Evolutionary conservation across 2,329 filamentous ascomycete genomes (phyloP).

Genomic region (Neospermospora avenae): DNA sequence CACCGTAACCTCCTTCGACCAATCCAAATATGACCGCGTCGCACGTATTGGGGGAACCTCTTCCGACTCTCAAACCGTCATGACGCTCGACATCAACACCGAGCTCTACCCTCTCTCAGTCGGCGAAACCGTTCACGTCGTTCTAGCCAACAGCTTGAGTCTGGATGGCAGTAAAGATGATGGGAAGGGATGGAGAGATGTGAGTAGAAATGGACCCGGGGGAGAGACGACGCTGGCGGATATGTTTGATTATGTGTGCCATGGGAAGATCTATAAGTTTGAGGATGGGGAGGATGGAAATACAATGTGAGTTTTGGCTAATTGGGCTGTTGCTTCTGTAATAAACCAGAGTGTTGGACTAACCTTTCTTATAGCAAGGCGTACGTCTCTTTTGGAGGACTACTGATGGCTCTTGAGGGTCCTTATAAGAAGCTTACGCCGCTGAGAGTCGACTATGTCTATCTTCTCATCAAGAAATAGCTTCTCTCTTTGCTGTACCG

Average conservation of each 20-base stretch:
- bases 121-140: conserved; percentile 75
- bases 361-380: conserved; percentile 65
- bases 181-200: conserved; percentile 77
- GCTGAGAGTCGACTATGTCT: conserved; percentile 88
- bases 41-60: conserved; percentile 78
- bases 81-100: conserved; percentile 89
- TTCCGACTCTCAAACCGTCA: conserved; percentile 67
- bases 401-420: conserved; percentile 86
- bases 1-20: conserved; percentile 73
- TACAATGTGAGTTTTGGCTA: conserved; percentile 66
- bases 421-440: conserved; percentile 95
- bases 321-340: no score
- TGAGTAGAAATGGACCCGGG: conserved; percentile 49
- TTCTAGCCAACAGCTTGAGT: conserved; percentile 79
- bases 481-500: not conserved
- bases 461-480: conserved; percentile 90
- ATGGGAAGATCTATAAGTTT: conserved; percentile 86
- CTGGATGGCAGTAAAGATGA: conserved; percentile 82
- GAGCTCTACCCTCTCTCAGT: conserved; percentile 79
- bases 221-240: conserved; percentile 66
- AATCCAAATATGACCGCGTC: conserved; percentile 92
- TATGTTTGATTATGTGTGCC: conserved; percentile 83
- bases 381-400: conserved; percentile 89
- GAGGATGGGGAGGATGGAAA: conserved; percentile 76
- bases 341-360: no score